phyloP scores from a whole-genome alignment of 192 early-diverging fungal species.

The Coemansia sp. region DNA sequence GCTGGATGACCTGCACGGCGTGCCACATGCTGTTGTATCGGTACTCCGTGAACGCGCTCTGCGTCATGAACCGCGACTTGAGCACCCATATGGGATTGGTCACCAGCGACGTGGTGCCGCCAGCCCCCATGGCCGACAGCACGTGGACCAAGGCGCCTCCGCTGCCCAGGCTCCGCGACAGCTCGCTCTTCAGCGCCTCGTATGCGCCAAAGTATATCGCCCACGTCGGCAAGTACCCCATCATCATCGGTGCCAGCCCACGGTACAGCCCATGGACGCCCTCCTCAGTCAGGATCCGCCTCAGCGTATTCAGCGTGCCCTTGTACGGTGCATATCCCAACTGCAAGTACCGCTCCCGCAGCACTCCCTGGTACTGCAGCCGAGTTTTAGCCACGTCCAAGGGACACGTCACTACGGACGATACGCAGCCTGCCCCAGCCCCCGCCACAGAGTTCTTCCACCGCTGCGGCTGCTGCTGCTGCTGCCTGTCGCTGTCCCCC shows the following conservation, averaged over 20 bases:
- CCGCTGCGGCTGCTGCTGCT: slow-evolving; percentile 11
- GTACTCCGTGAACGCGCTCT: slow-evolving; percentile 69
- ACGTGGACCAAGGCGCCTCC: slow-evolving; percentile 60
- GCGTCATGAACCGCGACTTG: slow-evolving; percentile 88
- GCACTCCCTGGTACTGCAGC: slow-evolving; percentile 78
- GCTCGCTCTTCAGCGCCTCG: slow-evolving; percentile 67
- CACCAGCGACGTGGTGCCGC: slow-evolving; percentile 68
- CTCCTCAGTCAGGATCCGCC: slow-evolving; percentile 73
- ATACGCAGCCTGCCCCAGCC: slow-evolving; percentile 76
- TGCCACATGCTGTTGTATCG: slow-evolving; percentile 79
- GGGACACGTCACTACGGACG: slow-evolving; percentile 83
- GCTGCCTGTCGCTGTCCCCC: neutral
- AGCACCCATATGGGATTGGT: slow-evolving; percentile 94
- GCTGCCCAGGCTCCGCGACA: slow-evolving; percentile 10
- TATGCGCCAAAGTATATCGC: slow-evolving; percentile 92
- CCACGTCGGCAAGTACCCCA: slow-evolving; percentile 88
- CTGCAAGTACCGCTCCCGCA: slow-evolving; percentile 22
- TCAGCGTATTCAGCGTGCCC: slow-evolving; percentile 62
- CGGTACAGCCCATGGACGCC: slow-evolving; percentile 86
- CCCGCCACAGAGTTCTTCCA: slow-evolving; percentile 79
- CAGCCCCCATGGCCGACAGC: slow-evolving; percentile 83
- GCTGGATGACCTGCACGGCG: slow-evolving; percentile 75
- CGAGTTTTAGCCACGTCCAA: slow-evolving; percentile 94
- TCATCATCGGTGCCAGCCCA: slow-evolving; percentile 81
- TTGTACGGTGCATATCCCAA: slow-evolving; percentile 34